Conservation (phyloP, 495 filamentous ascomycete species). For the Penicillium lividum region DNA sequence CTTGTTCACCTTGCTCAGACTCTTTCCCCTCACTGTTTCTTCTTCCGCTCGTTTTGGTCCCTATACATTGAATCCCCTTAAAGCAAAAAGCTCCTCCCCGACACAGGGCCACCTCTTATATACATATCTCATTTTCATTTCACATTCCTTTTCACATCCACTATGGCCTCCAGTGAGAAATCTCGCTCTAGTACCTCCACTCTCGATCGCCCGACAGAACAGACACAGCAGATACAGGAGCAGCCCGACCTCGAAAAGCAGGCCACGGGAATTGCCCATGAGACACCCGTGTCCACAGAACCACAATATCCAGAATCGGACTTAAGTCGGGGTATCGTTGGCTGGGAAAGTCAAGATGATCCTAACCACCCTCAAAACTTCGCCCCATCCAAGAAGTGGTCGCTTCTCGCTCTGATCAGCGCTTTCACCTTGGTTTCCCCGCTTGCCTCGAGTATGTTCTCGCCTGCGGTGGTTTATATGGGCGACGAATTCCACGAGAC, state of each 20-base stretch:
- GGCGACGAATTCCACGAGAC: slow-evolving; percentile 58
- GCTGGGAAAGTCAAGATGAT: slow-evolving; percentile 49
- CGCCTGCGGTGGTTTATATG: slow-evolving; percentile 60
- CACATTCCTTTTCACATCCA: too few relatives aligned
- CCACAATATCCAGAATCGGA: slow-evolving; percentile 15
- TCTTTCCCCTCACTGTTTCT: neutral
- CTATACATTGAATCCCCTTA: too few relatives aligned
- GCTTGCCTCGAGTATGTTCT: slow-evolving; percentile 71
- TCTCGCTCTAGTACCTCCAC: neutral
- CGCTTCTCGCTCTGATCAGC: slow-evolving; percentile 34
- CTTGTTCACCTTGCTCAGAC: neutral
- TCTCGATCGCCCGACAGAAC: neutral
- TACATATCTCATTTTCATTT: neutral
- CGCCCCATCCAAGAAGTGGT: slow-evolving; percentile 40
- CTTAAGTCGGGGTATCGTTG: slow-evolving; percentile 15
- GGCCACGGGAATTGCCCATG: neutral
- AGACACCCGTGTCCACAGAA: neutral
- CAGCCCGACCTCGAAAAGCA: neutral
- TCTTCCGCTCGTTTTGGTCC: too few relatives aligned
- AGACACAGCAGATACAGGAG: neutral
- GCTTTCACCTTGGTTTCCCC: slow-evolving; percentile 49
- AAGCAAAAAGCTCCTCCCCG: neutral
- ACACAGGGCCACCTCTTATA: neutral
- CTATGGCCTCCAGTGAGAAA: neutral
- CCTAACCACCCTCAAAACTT: slow-evolving; percentile 73